phyloP scores from a whole-genome alignment of 2,329 filamentous ascomycete genomes.

The Ascochyta viciae-villosae region DNA sequence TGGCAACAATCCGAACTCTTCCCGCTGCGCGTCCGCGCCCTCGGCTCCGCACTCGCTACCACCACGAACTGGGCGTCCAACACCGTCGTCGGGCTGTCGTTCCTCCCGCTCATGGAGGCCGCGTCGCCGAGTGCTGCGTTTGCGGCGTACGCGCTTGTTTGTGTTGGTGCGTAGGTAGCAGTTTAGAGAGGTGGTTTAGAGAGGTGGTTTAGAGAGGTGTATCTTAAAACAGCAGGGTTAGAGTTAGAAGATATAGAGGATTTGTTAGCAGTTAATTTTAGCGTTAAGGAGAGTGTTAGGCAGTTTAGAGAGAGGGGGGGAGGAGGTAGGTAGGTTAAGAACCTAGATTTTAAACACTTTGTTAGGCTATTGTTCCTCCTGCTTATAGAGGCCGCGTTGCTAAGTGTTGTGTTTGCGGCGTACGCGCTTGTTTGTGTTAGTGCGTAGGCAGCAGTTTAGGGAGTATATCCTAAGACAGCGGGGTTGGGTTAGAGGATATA shows the following conservation, averaged over 20 bases:
- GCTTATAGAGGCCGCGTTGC: conserved; percentile 78
- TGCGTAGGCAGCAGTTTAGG: conserved; percentile 74
- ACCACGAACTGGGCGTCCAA: conserved; percentile 90
- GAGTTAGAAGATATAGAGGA: conserved; percentile 80
- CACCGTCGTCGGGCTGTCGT: conserved; percentile 84
- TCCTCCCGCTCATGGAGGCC: conserved; percentile 83
- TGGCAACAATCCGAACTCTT: conserved; percentile 97
- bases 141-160: conserved; percentile 77
- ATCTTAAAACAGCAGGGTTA: conserved; percentile 85
- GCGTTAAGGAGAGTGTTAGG: conserved; percentile 53
- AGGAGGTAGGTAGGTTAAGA: no score
- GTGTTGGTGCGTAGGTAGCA: conserved; percentile 69
- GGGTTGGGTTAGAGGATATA: conserved; percentile 84
- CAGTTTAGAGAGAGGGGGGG: conserved; percentile 8
- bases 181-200: no score
- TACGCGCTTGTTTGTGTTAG: conserved; percentile 75
- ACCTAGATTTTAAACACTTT: conserved; percentile 50
- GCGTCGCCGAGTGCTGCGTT: conserved; percentile 81
- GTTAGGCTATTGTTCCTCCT: conserved; percentile 87
- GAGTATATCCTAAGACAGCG: conserved; percentile 85
- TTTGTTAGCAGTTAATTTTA: conserved; percentile 76
- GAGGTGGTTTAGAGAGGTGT: no score
- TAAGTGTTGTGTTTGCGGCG: conserved; percentile 78
- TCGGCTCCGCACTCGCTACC: conserved; percentile 76
- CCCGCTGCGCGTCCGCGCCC: conserved; percentile 73